Percentiles rank a stretch among this genome's conserved stretches.
Evolutionary conservation across 345 rosid species (phyloP).

Genomic region (Sisymbrium altissimum): DNA sequence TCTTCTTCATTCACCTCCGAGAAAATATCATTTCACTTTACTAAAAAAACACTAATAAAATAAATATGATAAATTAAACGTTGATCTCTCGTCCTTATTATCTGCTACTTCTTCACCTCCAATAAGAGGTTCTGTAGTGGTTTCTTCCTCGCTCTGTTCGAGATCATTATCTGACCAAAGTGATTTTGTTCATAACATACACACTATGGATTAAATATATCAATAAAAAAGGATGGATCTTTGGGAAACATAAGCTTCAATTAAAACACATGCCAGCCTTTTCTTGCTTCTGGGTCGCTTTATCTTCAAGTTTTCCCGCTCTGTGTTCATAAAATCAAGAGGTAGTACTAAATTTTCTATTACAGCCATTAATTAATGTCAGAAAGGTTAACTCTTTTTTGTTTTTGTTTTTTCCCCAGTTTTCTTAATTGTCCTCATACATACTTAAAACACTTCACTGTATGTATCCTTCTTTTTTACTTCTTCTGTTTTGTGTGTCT

Average conservation of each 20-base stretch:
- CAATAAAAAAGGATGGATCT: conserved; percentile 15
- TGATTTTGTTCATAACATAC: neutral
- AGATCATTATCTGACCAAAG: conserved; percentile 27
- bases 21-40: neutral
- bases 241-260: conserved; percentile 22
- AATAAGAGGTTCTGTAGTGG: conserved; percentile 36
- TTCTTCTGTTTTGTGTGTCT: conserved; percentile 19
- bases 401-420: neutral
- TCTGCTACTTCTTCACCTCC: conserved; percentile 31
- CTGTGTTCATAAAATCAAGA: conserved; percentile 3
- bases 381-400: neutral
- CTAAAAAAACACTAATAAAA: neutral
- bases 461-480: conserved; percentile 19
- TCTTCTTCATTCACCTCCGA: conserved; percentile 24
- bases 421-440: neutral
- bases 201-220: neutral
- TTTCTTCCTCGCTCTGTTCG: conserved; percentile 39
- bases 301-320: conserved; percentile 72
- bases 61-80: neutral
- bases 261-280: conserved; percentile 14
- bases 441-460: neutral
- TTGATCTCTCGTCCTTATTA: conserved; percentile 50
- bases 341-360: conserved; percentile 1
- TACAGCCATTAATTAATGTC: neutral
- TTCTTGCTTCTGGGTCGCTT: conserved; percentile 48